Evolutionary conservation across 805 yeast genomes (phyloP).

Genomic region (Lachancea sp.): DNA sequence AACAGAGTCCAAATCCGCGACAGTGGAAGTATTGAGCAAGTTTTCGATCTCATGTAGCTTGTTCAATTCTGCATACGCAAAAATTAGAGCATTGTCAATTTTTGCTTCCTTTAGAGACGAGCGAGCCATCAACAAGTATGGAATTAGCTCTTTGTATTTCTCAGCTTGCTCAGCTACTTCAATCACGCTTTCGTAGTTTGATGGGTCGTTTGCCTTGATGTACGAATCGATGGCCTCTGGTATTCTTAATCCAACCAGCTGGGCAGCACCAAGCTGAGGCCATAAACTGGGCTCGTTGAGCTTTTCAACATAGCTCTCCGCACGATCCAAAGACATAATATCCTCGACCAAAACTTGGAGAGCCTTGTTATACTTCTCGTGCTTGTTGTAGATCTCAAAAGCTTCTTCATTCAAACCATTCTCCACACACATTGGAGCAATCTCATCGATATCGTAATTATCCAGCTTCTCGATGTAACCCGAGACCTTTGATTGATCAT

Average conservation of each 20-base stretch:
- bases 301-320: conserved; percentile 87
- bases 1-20: conserved; percentile 83
- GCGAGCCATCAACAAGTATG: conserved; percentile 87
- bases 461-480: conserved; percentile 84
- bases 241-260: conserved; percentile 85
- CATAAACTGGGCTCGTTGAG: conserved; percentile 80
- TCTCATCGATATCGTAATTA: conserved; percentile 86
- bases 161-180: conserved; percentile 95
- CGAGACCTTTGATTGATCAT: conserved; percentile 79
- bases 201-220: conserved; percentile 85
- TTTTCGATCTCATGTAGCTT: conserved; percentile 75
- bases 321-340: conserved; percentile 90
- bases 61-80: conserved; percentile 76
- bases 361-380: conserved; percentile 71
- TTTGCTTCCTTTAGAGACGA: conserved; percentile 82
- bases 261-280: conserved; percentile 95
- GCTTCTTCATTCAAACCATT: conserved; percentile 91
- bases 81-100: conserved; percentile 86
- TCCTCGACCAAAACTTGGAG: conserved; percentile 88
- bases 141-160: conserved; percentile 86
- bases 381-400: conserved; percentile 81
- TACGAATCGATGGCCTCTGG: conserved; percentile 90
- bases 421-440: conserved; percentile 86
- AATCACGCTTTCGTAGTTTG: conserved; percentile 83
- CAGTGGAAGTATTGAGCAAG: conserved; percentile 79